Evolutionary conservation across 306 rosid genomes (phyloP), one percentile per base, ranked within the genome.

Genomic region (Chamaecrista fasciculata): DNA sequence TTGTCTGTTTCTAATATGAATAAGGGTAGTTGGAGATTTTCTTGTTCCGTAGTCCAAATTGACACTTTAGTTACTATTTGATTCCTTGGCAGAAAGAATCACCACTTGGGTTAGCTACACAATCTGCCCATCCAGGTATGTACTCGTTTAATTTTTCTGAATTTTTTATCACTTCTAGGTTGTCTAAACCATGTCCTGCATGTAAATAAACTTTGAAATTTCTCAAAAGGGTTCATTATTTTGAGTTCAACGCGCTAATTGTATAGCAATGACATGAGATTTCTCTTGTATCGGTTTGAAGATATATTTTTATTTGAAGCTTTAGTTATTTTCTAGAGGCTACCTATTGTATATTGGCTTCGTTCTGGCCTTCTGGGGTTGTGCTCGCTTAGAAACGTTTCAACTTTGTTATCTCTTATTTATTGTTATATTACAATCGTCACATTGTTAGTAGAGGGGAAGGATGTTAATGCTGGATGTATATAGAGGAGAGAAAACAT

Each of bases 121-220:
- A 84, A 60, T 92, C 98, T 65, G 98, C 98, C 49, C 96, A 90
- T 77, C 98, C 98, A 58, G 96, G 96, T 89, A 72, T 67, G 47
- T 50, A 60, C 55, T 74, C 36, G 33, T 33, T 0, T 21, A 5
- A 14, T 23, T 50, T 46, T 46, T 5, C 36, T 62, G 31, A 31
- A n/a, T n/a, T 39, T 24, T 57, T 24, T 23, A 19, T 55, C 44
- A 28, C 63, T 53, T 62, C 1, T 21, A 5, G 3, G 6, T 34
- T 16, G 6, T 37, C 20, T 62, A 24, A 28, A 33, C 26, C 15
- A 23, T 48, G 34, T 50, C 31, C 6, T 36, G 43, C 36, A 0
- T 37, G 53, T 18, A 8, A 63, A 21, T 63, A 4, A 4, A 61
- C 8, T 0, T 1, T 44, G 50, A 0, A 15, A 44, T 2, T 44